Percentiles rank a stretch among this genome's conserved stretches.
These are phyloP conservation scores for Arabidopsis lyrata DNA, from an alignment of 441 rosid genomes.

Conservation along the genomic window DNA sequence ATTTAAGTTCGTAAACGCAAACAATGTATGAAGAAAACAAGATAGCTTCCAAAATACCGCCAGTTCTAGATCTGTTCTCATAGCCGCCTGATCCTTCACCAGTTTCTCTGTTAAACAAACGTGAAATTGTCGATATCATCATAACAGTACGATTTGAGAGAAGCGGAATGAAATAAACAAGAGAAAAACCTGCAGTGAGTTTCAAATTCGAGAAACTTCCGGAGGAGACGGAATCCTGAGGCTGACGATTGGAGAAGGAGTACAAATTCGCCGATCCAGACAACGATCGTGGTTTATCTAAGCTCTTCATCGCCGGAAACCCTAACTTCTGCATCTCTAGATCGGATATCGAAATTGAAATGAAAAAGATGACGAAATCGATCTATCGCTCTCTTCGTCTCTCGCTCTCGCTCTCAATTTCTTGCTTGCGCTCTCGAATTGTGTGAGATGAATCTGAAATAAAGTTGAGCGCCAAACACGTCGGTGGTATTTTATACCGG, in stretches of 20 bases:
- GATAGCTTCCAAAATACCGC: conserved; percentile 61
- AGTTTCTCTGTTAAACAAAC: conserved; percentile 67
- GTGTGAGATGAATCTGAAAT: neutral
- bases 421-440: neutral
- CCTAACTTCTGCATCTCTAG: conserved; percentile 78
- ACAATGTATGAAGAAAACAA: conserved; percentile 29
- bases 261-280: conserved; percentile 57
- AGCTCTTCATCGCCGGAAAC: conserved; percentile 71
- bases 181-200: conserved; percentile 74
- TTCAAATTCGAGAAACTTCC: conserved; percentile 85
- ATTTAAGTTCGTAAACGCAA: conserved; percentile 4
- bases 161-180: neutral
- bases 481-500: conserved; percentile 10
- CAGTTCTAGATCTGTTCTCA: conserved; percentile 81
- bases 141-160: neutral
- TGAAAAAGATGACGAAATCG: neutral
- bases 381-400: neutral
- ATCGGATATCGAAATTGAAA: conserved; percentile 1
- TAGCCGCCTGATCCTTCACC: conserved; percentile 91
- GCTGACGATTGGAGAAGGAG: conserved; percentile 59
- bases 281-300: conserved; percentile 62
- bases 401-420: neutral
- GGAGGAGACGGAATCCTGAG: conserved; percentile 58
- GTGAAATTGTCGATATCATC: conserved; percentile 39
- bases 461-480: conserved; percentile 14